A percentile compares a stretch with the other conserved stretches of the same genome.
These are phyloP conservation scores for Colletotrichum sp. DNA, from an alignment of 2,329 filamentous ascomycete species.

Conservation along the genomic window DNA sequence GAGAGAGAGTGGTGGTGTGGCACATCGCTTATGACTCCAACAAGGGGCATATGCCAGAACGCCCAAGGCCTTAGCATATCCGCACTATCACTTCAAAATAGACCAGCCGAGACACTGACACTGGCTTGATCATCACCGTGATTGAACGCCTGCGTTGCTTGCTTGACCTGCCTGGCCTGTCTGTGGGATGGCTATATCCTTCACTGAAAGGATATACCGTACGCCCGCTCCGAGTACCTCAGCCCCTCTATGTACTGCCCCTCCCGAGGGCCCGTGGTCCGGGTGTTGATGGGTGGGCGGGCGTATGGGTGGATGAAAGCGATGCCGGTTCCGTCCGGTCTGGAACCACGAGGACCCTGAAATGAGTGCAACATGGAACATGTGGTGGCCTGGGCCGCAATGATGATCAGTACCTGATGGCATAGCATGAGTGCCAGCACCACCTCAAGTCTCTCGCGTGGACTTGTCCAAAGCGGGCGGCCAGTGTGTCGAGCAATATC, in stretches of 20 bases:
- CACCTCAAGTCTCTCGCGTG: neutral
- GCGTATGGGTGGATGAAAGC: neutral
- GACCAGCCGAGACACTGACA: neutral
- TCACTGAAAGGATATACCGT: neutral
- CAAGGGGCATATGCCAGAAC: neutral
- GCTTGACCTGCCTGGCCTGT: neutral
- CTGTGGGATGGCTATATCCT: neutral
- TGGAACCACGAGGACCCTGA: neutral
- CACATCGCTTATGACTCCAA: neutral
- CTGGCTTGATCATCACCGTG: neutral
- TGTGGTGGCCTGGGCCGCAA: neutral
- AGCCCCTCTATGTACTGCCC: neutral
- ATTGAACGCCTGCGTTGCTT: neutral
- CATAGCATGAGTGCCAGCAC: neutral
- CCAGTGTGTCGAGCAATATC: neutral
- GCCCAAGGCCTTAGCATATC: neutral
- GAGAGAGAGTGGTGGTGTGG: neutral
- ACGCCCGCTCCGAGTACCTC: neutral
- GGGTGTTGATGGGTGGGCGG: neutral
- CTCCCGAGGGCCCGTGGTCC: neutral
- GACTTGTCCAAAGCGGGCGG: neutral
- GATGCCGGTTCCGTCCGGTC: slow-evolving; percentile 4
- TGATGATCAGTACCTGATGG: neutral
- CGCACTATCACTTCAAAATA: slow-evolving; percentile 1
- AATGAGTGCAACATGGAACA: neutral